Evolutionary conservation across 106 monocot species (phyloP).

Genomic region (Phalaenopsis aphrodite): DNA sequence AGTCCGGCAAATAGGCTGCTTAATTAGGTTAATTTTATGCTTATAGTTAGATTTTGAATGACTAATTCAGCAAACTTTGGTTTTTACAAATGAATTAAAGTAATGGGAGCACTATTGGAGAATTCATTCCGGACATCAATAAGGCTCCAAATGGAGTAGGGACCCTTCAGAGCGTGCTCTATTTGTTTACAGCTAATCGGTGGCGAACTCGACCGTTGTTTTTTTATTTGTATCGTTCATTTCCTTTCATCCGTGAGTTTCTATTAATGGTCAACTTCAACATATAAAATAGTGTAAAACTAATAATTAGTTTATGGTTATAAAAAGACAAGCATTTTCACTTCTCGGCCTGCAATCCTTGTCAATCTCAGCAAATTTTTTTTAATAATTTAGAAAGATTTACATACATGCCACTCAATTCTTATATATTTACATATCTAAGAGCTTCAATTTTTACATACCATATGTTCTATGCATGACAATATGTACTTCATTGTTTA

Average conservation of each 20-base stretch:
- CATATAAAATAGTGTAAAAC: not conserved
- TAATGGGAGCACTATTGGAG: not conserved
- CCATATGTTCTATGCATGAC: no score
- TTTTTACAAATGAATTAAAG: not conserved
- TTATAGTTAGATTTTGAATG: not conserved
- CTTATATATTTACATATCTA: no score
- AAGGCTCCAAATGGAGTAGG: not conserved
- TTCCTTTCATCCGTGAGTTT: not conserved
- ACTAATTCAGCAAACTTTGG: not conserved
- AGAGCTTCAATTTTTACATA: no score
- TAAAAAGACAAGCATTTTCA: no score
- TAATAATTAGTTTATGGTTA: no score
- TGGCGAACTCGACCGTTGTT: not conserved
- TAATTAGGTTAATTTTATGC: not conserved
- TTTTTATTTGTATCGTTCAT: not conserved
- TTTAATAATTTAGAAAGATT: no score
- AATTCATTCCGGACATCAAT: not conserved
- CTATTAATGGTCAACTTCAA: not conserved
- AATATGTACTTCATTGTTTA: no score
- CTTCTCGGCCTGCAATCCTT: no score
- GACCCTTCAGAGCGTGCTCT: not conserved
- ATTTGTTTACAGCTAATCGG: not conserved
- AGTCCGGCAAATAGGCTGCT: no score
- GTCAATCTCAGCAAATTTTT: no score
- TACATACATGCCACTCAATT: no score